Conservation (phyloP, 768 basidiomycete genomes). For the Tylopilus felleus region DNA sequence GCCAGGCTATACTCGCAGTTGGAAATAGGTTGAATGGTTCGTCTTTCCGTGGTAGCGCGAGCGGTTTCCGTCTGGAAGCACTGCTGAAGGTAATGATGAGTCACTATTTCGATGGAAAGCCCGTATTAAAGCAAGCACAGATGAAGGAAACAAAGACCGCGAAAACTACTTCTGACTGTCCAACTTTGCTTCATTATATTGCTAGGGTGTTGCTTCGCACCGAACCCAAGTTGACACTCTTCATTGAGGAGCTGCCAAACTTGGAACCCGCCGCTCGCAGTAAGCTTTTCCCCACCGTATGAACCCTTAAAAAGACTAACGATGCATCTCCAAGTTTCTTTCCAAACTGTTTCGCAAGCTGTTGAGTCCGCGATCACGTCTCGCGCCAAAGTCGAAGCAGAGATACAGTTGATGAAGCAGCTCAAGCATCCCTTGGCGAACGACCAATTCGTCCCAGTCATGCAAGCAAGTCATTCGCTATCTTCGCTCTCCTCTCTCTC, state of each 20-base stretch:
- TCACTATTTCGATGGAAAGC: not conserved
- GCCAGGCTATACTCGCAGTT: constrained; percentile 65
- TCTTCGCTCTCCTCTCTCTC: not conserved
- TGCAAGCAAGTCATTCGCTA: constrained; percentile 49
- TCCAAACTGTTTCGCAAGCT: constrained; percentile 57
- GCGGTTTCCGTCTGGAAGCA: constrained; percentile 81
- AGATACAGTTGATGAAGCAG: constrained; percentile 46
- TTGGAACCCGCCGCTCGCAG: constrained; percentile 82
- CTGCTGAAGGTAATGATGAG: constrained; percentile 64
- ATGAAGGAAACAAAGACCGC: constrained; percentile 81
- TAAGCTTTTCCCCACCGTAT: constrained; percentile 28
- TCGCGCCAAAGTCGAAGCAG: constrained; percentile 51
- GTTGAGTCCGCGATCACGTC: constrained; percentile 58
- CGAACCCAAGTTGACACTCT: constrained; percentile 62
- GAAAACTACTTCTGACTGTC: constrained; percentile 64
- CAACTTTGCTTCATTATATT: constrained; percentile 90
- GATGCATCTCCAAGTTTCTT: constrained; percentile 54
- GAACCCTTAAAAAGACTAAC: not conserved
- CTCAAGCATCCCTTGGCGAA: constrained; percentile 31
- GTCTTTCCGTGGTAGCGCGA: constrained; percentile 79
- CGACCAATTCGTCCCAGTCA: constrained; percentile 65
- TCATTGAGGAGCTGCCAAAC: constrained; percentile 78
- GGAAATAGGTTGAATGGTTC: constrained; percentile 84
- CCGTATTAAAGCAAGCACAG: constrained; percentile 37
- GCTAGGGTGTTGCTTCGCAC: constrained; percentile 67